Percentiles rank a stretch among this genome's conserved stretches.
These are phyloP conservation scores for Paracoccidioides lutzii DNA, from an alignment of 2,329 filamentous ascomycete genomes.

Conservation along the genomic window DNA sequence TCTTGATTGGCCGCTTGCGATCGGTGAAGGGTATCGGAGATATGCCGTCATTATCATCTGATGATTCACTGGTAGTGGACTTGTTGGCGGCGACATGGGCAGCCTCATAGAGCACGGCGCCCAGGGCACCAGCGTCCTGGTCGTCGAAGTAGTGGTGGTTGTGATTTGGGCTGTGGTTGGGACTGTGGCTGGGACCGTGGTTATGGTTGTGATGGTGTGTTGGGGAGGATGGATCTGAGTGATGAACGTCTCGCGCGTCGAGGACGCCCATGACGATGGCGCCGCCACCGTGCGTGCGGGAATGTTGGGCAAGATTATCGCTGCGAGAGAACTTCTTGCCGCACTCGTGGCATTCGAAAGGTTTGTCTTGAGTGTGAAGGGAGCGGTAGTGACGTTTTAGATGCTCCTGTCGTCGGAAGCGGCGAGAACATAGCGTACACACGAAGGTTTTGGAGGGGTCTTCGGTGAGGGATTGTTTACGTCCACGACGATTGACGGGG, in stretches of 20 bases:
- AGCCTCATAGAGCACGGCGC: conserved; percentile 70
- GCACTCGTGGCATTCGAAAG: conserved; percentile 93
- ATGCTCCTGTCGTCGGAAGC: conserved; percentile 96
- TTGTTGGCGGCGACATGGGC: conserved; percentile 59
- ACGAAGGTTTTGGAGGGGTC: conserved; percentile 98
- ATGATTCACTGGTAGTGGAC: conserved; percentile 32
- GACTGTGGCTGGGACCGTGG: too few relatives aligned
- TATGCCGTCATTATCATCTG: conserved; percentile 22
- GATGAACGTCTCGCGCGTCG: conserved; percentile 49
- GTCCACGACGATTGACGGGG: conserved; percentile 76
- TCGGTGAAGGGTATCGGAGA: conserved; percentile 21
- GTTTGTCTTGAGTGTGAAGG: conserved; percentile 96
- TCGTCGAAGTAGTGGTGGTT: conserved; percentile 26
- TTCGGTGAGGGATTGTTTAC: conserved; percentile 96
- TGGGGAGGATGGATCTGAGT: conserved; percentile 15
- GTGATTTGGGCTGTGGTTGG: too few relatives aligned
- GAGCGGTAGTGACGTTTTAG: conserved; percentile 98
- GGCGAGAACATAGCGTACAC: conserved; percentile 88
- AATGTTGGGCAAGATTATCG: conserved; percentile 93
- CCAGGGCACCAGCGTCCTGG: conserved; percentile 52
- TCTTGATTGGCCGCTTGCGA: conserved; percentile 51
- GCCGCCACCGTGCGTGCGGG: conserved; percentile 80
- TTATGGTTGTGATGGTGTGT: too few relatives aligned
- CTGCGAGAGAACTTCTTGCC: conserved; percentile 98
- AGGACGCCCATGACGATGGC: conserved; percentile 84